Conservation (phyloP, 768 basidiomycete genomes). For the Calocybe gangraenosa region DNA sequence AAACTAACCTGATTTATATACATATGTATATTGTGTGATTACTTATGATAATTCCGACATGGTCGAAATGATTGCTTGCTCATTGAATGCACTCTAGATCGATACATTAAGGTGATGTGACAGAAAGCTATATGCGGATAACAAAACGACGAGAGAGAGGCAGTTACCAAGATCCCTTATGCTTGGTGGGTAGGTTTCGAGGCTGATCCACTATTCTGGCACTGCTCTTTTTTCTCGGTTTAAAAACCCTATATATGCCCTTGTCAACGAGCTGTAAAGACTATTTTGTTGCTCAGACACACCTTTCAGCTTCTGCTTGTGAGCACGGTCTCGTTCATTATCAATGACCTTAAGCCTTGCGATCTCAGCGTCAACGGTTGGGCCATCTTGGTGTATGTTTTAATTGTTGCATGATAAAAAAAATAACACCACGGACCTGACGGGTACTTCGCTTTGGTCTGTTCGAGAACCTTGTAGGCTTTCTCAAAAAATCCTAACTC, state of each 20-base stretch:
- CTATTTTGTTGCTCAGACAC: neutral
- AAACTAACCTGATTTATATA: slow-evolving; percentile 27
- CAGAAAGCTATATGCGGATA: slow-evolving; percentile 9
- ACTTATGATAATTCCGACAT: neutral
- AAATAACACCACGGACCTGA: slow-evolving; percentile 36
- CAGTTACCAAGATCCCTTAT: neutral
- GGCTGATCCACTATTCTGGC: slow-evolving; percentile 1
- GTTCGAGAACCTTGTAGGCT: slow-evolving; percentile 60
- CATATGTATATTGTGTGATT: slow-evolving; percentile 1
- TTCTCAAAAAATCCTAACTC: slow-evolving; percentile 77
- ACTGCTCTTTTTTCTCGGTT: slow-evolving; percentile 24
- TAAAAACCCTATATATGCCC: slow-evolving; percentile 45
- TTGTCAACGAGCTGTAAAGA: neutral
- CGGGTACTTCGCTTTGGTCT: slow-evolving; percentile 61
- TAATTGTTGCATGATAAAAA: neutral
- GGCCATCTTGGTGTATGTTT: slow-evolving; percentile 38
- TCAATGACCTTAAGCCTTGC: slow-evolving; percentile 56
- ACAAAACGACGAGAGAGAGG: neutral
- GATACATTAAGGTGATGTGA: slow-evolving; percentile 1
- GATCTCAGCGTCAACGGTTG: slow-evolving; percentile 62
- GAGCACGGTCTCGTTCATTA: slow-evolving; percentile 58
- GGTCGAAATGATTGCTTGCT: neutral
- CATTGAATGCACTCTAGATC: neutral
- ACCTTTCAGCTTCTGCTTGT: slow-evolving; percentile 78
- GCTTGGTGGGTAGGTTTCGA: neutral